Evolutionary conservation across 2,329 filamentous ascomycete species (phyloP).

Genomic region (Calcarisporium arbuscula): DNA sequence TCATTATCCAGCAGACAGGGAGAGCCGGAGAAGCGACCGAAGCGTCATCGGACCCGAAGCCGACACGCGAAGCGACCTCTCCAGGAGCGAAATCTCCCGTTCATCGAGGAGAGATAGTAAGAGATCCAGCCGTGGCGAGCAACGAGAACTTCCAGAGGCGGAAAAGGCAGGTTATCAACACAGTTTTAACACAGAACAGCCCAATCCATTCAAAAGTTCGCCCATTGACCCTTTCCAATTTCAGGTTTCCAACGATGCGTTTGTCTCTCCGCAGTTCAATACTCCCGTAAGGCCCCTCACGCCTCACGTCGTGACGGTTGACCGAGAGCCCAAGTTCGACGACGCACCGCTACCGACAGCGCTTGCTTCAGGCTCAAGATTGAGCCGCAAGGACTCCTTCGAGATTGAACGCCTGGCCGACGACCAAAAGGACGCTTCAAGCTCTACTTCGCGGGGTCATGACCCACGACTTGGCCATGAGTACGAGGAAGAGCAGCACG

Average conservation of each 20-base stretch:
- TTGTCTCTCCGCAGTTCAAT: constrained; percentile 35
- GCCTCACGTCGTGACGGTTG: constrained; percentile 46
- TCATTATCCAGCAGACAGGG: constrained; percentile 16
- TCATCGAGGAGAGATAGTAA: no score
- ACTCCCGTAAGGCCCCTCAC: constrained; percentile 38
- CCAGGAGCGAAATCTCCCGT: constrained; percentile 16
- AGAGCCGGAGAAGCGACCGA: constrained; percentile 18
- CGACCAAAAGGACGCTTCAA: constrained; percentile 18
- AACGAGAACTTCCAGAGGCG: constrained; percentile 17
- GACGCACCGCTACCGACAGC: constrained; percentile 22
- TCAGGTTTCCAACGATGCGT: constrained; percentile 48
- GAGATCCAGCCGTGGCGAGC: constrained; percentile 20
- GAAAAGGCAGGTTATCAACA: constrained; percentile 22
- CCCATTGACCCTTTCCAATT: constrained; percentile 52
- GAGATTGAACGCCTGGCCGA: constrained; percentile 34
- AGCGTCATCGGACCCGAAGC: constrained; percentile 21
- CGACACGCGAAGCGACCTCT: constrained; percentile 20
- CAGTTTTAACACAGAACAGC: constrained; percentile 16
- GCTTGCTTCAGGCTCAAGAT: constrained; percentile 24
- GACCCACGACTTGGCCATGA: constrained; percentile 16
- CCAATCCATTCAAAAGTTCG: constrained; percentile 19
- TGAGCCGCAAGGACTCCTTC: constrained; percentile 45
- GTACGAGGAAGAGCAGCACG: constrained; percentile 33
- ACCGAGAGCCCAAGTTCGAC: constrained; percentile 46
- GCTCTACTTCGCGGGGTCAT: constrained; percentile 11